Evolutionary conservation across 1,284 basidiomycete species (phyloP).

Genomic region (Stygiomarasmius scandens): DNA sequence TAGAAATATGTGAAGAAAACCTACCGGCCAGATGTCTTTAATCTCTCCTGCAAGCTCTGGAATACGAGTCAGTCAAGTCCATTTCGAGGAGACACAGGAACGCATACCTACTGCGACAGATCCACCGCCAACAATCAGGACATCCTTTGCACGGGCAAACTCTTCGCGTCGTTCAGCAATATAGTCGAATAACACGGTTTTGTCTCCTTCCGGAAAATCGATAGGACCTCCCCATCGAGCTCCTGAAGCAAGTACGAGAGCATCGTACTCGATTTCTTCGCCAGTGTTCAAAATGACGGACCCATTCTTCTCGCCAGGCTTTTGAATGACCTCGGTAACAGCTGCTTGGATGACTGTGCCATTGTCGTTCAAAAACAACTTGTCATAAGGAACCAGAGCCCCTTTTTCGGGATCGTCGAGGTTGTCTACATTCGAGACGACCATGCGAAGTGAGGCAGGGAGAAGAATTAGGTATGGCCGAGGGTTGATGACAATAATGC

Average conservation of each 20-base stretch:
- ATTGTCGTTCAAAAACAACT: conserved; percentile 47
- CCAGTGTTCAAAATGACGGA: conserved; percentile 49
- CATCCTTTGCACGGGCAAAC: conserved; percentile 49
- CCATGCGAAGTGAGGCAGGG: conserved; percentile 41
- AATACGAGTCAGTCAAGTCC: conserved; percentile 4
- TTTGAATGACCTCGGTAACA: not conserved
- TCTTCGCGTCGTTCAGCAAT: conserved; percentile 46
- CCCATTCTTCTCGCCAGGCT: conserved; percentile 37
- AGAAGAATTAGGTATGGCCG: conserved; percentile 40
- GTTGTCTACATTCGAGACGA: conserved; percentile 37
- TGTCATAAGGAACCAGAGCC: conserved; percentile 44
- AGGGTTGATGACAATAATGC: conserved; percentile 43
- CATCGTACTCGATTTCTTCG: conserved; percentile 50
- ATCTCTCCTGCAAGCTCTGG: conserved; percentile 63
- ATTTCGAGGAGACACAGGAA: not conserved
- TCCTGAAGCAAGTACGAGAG: conserved; percentile 63
- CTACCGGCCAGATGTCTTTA: conserved; percentile 47
- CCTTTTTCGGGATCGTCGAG: conserved; percentile 33
- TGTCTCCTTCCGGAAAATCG: conserved; percentile 45
- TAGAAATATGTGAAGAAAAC: conserved; percentile 5
- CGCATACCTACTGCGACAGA: conserved; percentile 59
- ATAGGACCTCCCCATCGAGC: conserved; percentile 54
- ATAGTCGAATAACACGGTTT: conserved; percentile 35
- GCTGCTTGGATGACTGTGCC: conserved; percentile 44
- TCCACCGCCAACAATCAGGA: conserved; percentile 65